These are phyloP conservation scores for Xanthoconium separans DNA, from an alignment of 1,284 basidiomycete genomes.

Conservation along the genomic window DNA sequence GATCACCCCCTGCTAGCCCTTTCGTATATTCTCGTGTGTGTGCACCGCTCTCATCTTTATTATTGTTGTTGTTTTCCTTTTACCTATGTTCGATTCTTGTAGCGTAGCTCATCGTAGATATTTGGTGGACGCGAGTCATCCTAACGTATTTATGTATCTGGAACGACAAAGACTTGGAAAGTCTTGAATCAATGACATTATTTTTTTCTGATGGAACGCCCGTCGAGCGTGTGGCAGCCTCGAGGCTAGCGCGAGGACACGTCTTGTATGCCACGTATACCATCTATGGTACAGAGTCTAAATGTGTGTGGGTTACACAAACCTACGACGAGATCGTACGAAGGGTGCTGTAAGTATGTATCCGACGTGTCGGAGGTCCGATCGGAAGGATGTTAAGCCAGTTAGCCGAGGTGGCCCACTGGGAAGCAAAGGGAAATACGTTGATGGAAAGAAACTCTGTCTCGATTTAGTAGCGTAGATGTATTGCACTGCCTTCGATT, in stretches of 20 bases:
- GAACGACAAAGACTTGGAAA: conserved; percentile 12
- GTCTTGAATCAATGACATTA: conserved; percentile 15
- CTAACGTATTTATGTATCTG: conserved; percentile 27
- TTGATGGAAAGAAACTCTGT: no score
- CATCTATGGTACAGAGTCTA: no score
- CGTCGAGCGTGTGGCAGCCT: conserved; percentile 5
- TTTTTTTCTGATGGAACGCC: conserved; percentile 3
- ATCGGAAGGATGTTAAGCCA: no score
- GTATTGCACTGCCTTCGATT: no score
- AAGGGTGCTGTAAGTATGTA: no score
- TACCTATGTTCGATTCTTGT: conserved; percentile 24
- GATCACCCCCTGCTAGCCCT: conserved; percentile 14
- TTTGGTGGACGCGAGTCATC: conserved; percentile 22
- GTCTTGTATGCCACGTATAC: not conserved
- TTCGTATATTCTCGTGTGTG: conserved; percentile 14
- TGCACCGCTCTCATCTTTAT: conserved; percentile 23
- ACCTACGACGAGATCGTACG: not conserved
- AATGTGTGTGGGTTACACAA: not conserved
- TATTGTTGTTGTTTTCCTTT: conserved; percentile 13
- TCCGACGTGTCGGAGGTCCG: not conserved
- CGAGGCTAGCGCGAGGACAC: conserved; percentile 17
- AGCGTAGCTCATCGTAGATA: conserved; percentile 35
- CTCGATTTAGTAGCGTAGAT: no score
- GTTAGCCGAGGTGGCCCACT: no score
- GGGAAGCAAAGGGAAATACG: no score